Evolutionary conservation across 208 protist species (phyloP).

Genomic region (Trichomonas gallinae): DNA sequence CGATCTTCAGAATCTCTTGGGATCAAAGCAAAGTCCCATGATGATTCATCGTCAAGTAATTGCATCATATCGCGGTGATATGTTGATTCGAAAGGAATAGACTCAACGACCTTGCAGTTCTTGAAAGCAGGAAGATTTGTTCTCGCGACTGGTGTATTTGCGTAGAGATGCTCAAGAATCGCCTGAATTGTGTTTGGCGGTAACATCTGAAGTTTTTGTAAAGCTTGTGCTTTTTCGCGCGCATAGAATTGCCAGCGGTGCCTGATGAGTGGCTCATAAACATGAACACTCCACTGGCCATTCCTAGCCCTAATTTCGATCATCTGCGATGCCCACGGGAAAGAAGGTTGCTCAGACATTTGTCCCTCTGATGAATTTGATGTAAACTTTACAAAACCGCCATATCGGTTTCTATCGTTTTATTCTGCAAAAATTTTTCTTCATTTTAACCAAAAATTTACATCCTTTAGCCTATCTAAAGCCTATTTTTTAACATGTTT

Average conservation of each 20-base stretch:
- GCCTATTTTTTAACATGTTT: too few relatives aligned
- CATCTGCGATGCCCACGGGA: conserved; percentile 10
- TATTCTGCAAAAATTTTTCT: too few relatives aligned
- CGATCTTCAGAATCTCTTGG: conserved; percentile 11
- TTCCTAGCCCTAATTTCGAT: not conserved
- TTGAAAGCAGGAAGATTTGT: conserved; percentile 22
- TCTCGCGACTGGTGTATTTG: not conserved
- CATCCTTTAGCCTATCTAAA: too few relatives aligned
- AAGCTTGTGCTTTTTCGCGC: not conserved
- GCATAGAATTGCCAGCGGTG: not conserved
- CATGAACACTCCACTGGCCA: not conserved
- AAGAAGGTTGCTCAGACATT: not conserved
- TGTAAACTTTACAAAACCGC: not conserved
- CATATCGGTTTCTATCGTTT: not conserved
- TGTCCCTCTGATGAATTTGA: not conserved
- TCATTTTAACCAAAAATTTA: too few relatives aligned
- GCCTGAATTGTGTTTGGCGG: conserved; percentile 20
- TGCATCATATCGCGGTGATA: not conserved
- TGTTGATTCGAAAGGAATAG: conserved; percentile 23
- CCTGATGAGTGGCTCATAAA: not conserved
- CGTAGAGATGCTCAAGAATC: conserved; percentile 8
- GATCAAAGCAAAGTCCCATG: not conserved
- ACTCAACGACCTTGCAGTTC: not conserved
- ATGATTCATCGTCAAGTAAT: not conserved
- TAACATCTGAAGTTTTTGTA: not conserved